phyloP scores from a whole-genome alignment of 768 basidiomycete species.

The Leccinum subgranulosum region DNA sequence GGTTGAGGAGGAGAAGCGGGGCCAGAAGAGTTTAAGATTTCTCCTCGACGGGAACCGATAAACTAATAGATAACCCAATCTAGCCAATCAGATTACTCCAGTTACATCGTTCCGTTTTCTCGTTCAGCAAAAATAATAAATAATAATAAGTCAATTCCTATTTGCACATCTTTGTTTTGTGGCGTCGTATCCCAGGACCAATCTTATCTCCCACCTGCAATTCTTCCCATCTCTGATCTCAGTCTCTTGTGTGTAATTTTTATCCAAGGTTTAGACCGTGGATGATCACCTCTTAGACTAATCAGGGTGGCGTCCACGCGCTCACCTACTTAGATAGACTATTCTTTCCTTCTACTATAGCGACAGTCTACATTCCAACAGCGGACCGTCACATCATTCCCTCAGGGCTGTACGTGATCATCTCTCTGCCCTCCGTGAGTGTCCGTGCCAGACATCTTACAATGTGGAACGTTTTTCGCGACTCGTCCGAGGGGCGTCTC shows the following conservation, averaged over 20 bases:
- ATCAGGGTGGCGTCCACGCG: not conserved
- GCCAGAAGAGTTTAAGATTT: conserved; percentile 36
- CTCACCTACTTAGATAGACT: not conserved
- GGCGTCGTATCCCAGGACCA: conserved; percentile 27
- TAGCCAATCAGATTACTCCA: conserved; percentile 34
- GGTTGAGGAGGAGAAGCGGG: conserved; percentile 27
- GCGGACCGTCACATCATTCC: conserved; percentile 8
- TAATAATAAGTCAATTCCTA: not conserved
- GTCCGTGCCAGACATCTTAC: not conserved
- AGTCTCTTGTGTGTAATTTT: not conserved
- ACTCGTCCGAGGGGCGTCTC: conserved; percentile 13
- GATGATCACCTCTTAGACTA: not conserved
- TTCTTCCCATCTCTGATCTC: conserved; percentile 13
- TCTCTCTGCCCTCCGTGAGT: conserved; percentile 8
- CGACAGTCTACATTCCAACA: not conserved
- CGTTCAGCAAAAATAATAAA: not conserved
- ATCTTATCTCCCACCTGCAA: conserved; percentile 29
- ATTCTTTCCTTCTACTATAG: not conserved
- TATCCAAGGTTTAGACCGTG: conserved; percentile 13
- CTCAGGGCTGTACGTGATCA: conserved; percentile 23
- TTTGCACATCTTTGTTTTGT: conserved; percentile 26
- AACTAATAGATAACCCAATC: conserved; percentile 38
- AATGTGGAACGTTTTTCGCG: conserved; percentile 17
- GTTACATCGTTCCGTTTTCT: conserved; percentile 15
- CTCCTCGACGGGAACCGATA: conserved; percentile 36